Conservation (phyloP, 345 rosid genomes). For the Capsella bursapastoris region DNA sequence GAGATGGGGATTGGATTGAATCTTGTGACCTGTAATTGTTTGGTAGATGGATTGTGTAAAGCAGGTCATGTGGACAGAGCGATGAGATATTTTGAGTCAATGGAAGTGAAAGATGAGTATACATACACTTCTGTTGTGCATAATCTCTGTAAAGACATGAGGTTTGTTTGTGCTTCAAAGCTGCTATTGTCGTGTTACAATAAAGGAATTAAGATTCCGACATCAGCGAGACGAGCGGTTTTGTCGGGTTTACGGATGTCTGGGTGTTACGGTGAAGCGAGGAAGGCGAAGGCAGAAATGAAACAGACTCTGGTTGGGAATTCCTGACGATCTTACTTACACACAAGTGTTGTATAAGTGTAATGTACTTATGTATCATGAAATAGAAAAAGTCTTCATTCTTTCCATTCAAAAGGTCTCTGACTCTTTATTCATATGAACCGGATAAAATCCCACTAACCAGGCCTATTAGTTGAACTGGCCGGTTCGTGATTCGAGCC, state of each 20-base stretch:
- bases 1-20: slow-evolving; percentile 52
- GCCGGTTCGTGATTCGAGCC: slow-evolving; percentile 4
- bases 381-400: not conserved
- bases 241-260: slow-evolving; percentile 63
- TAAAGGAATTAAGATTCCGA: slow-evolving; percentile 65
- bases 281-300: slow-evolving; percentile 59
- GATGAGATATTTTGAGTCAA: slow-evolving; percentile 59
- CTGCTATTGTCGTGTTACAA: slow-evolving; percentile 65
- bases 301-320: slow-evolving; percentile 47
- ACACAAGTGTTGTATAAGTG: slow-evolving; percentile 31
- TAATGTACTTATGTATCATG: slow-evolving; percentile 35
- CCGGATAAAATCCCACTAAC: not conserved
- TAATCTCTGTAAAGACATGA: slow-evolving; percentile 74
- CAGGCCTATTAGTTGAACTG: slow-evolving; percentile 17
- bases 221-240: slow-evolving; percentile 71
- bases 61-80: slow-evolving; percentile 63
- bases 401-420: too few species aligned
- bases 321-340: slow-evolving; percentile 38
- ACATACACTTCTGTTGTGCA: slow-evolving; percentile 75
- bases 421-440: not conserved
- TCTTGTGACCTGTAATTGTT: slow-evolving; percentile 63
- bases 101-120: slow-evolving; percentile 77
- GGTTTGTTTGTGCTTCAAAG: slow-evolving; percentile 67
- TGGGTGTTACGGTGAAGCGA: slow-evolving; percentile 62
- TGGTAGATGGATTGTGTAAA: slow-evolving; percentile 76